Evolutionary conservation across 805 yeast species (phyloP).

Genomic region (Grigorovia yakushimaensis): DNA sequence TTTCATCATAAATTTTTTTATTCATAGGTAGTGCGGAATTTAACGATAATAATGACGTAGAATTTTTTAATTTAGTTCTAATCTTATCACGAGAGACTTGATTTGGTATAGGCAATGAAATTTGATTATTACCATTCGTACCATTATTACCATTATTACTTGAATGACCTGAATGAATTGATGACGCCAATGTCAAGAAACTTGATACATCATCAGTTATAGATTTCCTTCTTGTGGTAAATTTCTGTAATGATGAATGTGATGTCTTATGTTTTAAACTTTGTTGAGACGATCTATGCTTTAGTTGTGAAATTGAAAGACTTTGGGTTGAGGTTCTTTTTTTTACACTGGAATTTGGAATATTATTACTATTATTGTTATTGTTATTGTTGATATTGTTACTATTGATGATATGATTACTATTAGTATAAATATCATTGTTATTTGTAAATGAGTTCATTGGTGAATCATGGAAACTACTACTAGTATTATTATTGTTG

Average conservation of each 20-base stretch:
- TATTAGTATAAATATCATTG: background rate
- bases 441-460: background rate
- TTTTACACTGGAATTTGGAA: slow-evolving; percentile 5
- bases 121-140: slow-evolving; percentile 21
- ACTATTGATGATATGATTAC: background rate
- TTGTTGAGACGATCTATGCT: slow-evolving; percentile 15
- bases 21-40: slow-evolving; percentile 18
- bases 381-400: background rate
- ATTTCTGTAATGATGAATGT: slow-evolving; percentile 25
- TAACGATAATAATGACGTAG: slow-evolving; percentile 24
- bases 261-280: slow-evolving; percentile 22
- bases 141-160: background rate
- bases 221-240: slow-evolving; percentile 23
- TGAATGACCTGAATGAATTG: slow-evolving; percentile 2
- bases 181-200: slow-evolving; percentile 4
- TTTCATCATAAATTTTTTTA: slow-evolving; percentile 20
- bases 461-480: background rate
- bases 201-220: slow-evolving; percentile 10
- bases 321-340: slow-evolving; percentile 18
- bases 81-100: slow-evolving; percentile 46
- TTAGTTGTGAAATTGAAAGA: slow-evolving; percentile 14
- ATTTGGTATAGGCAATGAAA: slow-evolving; percentile 52
- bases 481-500: background rate
- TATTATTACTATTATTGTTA: background rate
- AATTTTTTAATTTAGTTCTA: slow-evolving; percentile 41